A percentile compares a stretch with the other conserved stretches of the same genome.
Conservation (phyloP, 257 asterid species). For the Solanum lycopersicoides region DNA sequence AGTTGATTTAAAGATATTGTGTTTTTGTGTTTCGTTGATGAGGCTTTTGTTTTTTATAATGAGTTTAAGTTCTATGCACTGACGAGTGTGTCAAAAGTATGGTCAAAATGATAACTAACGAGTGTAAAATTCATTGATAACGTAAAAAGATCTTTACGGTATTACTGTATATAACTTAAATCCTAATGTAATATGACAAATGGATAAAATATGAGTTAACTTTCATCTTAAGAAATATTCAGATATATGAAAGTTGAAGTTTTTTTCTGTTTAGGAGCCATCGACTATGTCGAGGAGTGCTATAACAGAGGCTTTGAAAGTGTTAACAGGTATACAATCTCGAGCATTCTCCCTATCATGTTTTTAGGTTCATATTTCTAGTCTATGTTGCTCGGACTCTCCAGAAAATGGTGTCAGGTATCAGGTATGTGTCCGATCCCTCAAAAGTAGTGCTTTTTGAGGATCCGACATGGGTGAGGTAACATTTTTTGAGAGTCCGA, state of each 20-base stretch:
- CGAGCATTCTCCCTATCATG: neutral
- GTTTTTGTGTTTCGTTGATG: neutral
- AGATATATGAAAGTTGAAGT: neutral
- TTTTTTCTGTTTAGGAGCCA: conserved; percentile 18
- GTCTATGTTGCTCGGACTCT: neutral
- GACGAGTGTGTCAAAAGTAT: neutral
- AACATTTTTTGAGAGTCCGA: neutral
- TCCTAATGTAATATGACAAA: neutral
- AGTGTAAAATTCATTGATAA: neutral
- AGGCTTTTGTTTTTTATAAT: neutral
- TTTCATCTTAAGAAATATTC: neutral
- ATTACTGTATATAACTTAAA: neutral
- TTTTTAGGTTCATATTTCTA: neutral
- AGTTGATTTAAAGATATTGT: neutral
- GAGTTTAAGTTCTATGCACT: neutral
- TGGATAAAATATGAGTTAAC: neutral
- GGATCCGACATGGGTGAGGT: neutral
- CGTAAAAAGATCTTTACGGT: neutral
- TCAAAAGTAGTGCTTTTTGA: neutral
- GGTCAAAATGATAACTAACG: neutral
- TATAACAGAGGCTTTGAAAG: conserved; percentile 30
- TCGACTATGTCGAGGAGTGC: conserved; percentile 14
- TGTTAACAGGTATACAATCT: conserved; percentile 21
- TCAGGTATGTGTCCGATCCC: neutral
- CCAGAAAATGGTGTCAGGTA: neutral